Evolutionary conservation across 768 basidiomycete genomes (phyloP).

Genomic region (Suillus plorans): DNA sequence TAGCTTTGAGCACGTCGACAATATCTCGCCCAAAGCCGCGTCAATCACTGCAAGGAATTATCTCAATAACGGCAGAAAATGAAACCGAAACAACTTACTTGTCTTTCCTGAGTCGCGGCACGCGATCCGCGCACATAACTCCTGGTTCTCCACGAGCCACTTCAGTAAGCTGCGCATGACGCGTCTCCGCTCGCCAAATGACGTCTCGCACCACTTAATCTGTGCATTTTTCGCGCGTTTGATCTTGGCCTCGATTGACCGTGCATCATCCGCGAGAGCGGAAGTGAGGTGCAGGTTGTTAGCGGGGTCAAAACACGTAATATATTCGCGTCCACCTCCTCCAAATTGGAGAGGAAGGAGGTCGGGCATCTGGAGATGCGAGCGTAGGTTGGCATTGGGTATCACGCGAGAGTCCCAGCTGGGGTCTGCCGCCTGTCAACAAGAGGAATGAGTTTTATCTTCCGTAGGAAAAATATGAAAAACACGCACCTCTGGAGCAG

Average conservation of each 20-base stretch:
- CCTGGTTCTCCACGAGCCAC: constrained; percentile 93
- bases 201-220: constrained; percentile 67
- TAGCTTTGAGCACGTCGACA: constrained; percentile 93
- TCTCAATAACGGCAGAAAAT: constrained; percentile 2
- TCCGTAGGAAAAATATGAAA: background rate
- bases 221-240: constrained; percentile 63
- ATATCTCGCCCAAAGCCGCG: constrained; percentile 90
- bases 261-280: constrained; percentile 67
- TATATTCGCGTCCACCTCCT: constrained; percentile 56
- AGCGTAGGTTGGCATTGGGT: constrained; percentile 56
- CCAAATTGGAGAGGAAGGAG: constrained; percentile 51
- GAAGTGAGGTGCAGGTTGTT: constrained; percentile 83
- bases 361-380: constrained; percentile 57
- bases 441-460: constrained; percentile 7
- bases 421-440: constrained; percentile 56
- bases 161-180: constrained; percentile 85
- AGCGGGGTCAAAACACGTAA: constrained; percentile 92
- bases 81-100: constrained; percentile 35
- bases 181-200: constrained; percentile 76
- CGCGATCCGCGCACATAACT: constrained; percentile 80
- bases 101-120: constrained; percentile 97
- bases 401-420: constrained; percentile 57
- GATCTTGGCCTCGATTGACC: constrained; percentile 77
- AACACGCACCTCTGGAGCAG: constrained; percentile 54
- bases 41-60: constrained; percentile 67